Evolutionary conservation across 345 rosid species (phyloP).

Genomic region (Cardamine resedifolia): DNA sequence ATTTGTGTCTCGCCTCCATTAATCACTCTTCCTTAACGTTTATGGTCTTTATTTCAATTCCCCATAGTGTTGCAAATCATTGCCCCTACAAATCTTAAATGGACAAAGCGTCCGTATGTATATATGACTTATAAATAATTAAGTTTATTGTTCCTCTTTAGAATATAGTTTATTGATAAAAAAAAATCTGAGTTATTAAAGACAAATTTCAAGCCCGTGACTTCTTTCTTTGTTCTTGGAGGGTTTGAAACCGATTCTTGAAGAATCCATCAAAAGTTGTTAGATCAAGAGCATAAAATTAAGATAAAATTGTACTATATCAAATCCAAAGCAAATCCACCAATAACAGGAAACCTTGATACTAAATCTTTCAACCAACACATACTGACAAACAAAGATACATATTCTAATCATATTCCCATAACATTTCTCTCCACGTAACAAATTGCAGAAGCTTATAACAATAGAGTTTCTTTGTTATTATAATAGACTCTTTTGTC

Average conservation of each 20-base stretch:
- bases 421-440: background rate
- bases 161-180: no score
- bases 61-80: no score
- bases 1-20: no score
- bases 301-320: background rate
- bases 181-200: no score
- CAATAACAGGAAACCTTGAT: background rate
- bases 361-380: conserved; percentile 16
- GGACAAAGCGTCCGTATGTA: no score
- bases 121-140: no score
- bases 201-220: background rate
- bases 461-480: background rate
- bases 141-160: no score
- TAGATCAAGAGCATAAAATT: conserved; percentile 7
- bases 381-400: background rate
- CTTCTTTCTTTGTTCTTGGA: background rate
- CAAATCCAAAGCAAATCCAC: conserved; percentile 21
- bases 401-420: background rate
- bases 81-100: no score
- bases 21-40: no score
- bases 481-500: background rate
- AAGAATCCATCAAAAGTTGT: background rate
- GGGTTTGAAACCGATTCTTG: background rate
- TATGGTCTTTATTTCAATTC: no score
- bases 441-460: conserved; percentile 8